phyloP scores from a whole-genome alignment of 2,329 filamentous ascomycete genomes.

The Colletotrichum tropicale region DNA sequence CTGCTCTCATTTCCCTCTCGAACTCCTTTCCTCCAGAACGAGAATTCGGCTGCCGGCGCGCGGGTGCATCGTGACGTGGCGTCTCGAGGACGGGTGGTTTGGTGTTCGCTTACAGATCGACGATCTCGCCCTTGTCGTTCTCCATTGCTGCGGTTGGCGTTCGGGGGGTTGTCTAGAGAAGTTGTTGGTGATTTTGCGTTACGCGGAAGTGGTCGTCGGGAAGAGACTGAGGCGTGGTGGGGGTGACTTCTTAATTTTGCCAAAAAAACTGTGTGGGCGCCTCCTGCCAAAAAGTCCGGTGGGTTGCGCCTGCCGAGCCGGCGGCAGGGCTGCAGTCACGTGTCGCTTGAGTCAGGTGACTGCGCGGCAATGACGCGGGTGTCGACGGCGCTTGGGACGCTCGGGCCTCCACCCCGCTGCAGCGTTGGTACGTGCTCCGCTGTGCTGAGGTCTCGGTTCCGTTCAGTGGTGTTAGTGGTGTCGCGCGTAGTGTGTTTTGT shows the following conservation, averaged over 20 bases:
- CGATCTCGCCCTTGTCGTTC: constrained; percentile 99
- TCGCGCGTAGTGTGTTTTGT: background rate
- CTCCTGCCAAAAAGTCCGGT: constrained; percentile 22
- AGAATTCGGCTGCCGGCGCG: background rate
- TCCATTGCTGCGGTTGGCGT: constrained; percentile 78
- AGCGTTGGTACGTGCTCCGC: background rate
- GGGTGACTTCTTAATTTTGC: constrained; percentile 13
- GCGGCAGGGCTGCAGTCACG: constrained; percentile 39
- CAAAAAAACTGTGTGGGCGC: constrained; percentile 28
- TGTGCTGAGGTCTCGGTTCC: background rate
- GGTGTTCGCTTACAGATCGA: constrained; percentile 82
- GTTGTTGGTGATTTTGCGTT: constrained; percentile 28
- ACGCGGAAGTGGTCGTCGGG: constrained; percentile 18
- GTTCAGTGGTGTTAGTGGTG: background rate
- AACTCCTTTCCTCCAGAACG: background rate
- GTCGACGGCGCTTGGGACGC: background rate
- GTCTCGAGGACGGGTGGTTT: background rate
- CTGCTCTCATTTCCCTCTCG: background rate
- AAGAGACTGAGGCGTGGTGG: constrained; percentile 7
- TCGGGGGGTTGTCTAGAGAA: constrained; percentile 33
- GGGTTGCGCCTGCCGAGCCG: constrained; percentile 1
- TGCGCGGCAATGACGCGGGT: constrained; percentile 34
- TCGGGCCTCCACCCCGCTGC: background rate
- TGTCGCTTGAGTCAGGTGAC: constrained; percentile 35
- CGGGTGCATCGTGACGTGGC: background rate